Evolutionary conservation across 2,329 filamentous ascomycete species (phyloP), one percentile per base, ranked within the genome.

Genomic region (Nemania serpens): DNA sequence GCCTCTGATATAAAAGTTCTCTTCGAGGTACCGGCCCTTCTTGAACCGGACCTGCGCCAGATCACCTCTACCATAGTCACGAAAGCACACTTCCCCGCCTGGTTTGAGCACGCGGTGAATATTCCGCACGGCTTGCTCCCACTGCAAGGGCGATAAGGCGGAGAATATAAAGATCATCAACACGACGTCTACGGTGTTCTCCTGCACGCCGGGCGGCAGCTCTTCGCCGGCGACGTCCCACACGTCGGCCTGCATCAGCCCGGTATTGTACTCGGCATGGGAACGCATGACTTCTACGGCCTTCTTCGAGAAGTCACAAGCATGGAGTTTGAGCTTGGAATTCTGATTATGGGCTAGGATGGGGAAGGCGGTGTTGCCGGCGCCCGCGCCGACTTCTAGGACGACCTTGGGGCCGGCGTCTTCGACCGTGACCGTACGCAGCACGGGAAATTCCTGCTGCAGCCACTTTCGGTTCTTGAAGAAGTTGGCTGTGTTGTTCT

Each of bases 381-480:
- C 95, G 34, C 95, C 95, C 1, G 95, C 95, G 57, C 95, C 95
- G 64, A 98, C 91, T 75, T 99, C 95, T 42, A 99, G 81, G 49
- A 99, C 77, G 9, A 88, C 85, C 59, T 87, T 82, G 22, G 84
- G 83, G 3, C 91, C 91, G 2, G 89, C 87, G 59, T 88, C 87
- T 64, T 86, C 83, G 59, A 83, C 79, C 12, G 90, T 94, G 52
- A 97, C 83, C 59, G 91, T 84, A 22, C 83, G 85, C n/a, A 99
- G 80, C 3, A 98, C 80, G 0, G 95, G 95, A 67, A 99, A 99
- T 75, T 99, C 95, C 75, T 98, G 94, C 66, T 90, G 89, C 34
- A 99, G 80, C 95, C 95, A 99, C 75, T 98, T 98, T 66, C 95
- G 86, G 74, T 99, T 91, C 78, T 99, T 99, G 86, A 99, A 99